Evolutionary conservation across 768 basidiomycete genomes (phyloP), one percentile per base, ranked within the genome.

Genomic region (Boletus patriciae): DNA sequence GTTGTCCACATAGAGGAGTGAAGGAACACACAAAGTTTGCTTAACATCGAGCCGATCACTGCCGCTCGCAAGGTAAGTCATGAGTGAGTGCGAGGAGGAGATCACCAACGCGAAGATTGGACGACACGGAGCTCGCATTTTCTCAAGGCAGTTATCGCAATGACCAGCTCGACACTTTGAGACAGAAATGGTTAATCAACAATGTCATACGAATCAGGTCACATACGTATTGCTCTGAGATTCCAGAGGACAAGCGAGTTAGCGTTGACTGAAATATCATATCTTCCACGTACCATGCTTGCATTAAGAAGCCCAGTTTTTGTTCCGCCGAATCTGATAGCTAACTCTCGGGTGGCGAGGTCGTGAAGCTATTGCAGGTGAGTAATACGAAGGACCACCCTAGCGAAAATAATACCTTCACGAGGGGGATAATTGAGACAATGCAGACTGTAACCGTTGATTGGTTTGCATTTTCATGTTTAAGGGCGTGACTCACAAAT

Each of bases 31-130:
- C 83, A 72, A 41, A 90, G 79, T 74, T 91, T 93, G 66, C 86
- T 89, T 38, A 95, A 73, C 68, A 94, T 92, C 0, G 87, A 84
- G 3, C 92, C 92, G 51, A 94, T 84, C 59, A 94, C 89, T 91
- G 58, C 11, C 54, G 1, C 31, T 33, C 53, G 43, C 18, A 38
- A 51, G 55, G 50, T 57, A 37, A 55, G 63, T 11, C 61, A 47
- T 4, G 40, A 36, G 41, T n/a, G 8, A 50, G 37, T 38, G 0
- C 16, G 13, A 38, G 40, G 27, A 38, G 21, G 40, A 47, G 43
- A 18, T 21, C 43, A 74, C 86, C 50, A 62, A 91, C 90, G 73
- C 7, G 90, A 84, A 4, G 90, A 86, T 66, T 94, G 92, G 7
- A 94, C 91, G 19, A 94, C 78, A 45, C 81, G 80, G 18, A 94